Evolutionary conservation across 805 yeast species (phyloP).

Genomic region (Candida ponderosae): DNA sequence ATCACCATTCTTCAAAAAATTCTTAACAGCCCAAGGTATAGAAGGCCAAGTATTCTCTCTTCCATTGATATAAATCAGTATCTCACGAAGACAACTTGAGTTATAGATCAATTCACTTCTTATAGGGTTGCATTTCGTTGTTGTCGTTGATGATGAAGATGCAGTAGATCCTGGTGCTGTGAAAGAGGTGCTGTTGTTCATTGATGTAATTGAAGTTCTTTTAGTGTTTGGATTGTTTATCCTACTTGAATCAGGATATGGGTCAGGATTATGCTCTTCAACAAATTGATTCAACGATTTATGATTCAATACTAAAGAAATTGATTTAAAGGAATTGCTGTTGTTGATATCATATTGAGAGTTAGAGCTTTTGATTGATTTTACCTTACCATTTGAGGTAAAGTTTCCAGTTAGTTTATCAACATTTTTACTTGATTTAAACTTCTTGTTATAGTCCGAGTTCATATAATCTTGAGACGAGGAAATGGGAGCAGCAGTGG

Average conservation of each 20-base stretch:
- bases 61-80: slow-evolving; percentile 16
- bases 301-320: slow-evolving; percentile 13
- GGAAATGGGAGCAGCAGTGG: slow-evolving; percentile 1
- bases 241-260: not conserved
- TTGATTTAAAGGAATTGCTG: slow-evolving; percentile 10
- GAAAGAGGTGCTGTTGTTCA: too few species aligned
- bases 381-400: slow-evolving; percentile 2
- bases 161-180: too few species aligned
- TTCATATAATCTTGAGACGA: not conserved
- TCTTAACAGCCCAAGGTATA: slow-evolving; percentile 15
- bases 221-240: not conserved
- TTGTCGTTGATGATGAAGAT: not conserved
- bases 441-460: not conserved
- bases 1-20: slow-evolving; percentile 16
- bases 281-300: slow-evolving; percentile 8
- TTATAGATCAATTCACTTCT: not conserved
- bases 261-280: not conserved
- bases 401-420: slow-evolving; percentile 12
- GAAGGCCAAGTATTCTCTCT: slow-evolving; percentile 17
- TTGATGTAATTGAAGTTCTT: not conserved
- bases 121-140: too few species aligned
- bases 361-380: not conserved
- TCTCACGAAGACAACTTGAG: slow-evolving; percentile 9
- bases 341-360: not conserved
- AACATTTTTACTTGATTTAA: slow-evolving; percentile 9